Base-by-base conservation (phyloP, 2,329 filamentous ascomycete species). In the Talaromyces sp. region DNA sequence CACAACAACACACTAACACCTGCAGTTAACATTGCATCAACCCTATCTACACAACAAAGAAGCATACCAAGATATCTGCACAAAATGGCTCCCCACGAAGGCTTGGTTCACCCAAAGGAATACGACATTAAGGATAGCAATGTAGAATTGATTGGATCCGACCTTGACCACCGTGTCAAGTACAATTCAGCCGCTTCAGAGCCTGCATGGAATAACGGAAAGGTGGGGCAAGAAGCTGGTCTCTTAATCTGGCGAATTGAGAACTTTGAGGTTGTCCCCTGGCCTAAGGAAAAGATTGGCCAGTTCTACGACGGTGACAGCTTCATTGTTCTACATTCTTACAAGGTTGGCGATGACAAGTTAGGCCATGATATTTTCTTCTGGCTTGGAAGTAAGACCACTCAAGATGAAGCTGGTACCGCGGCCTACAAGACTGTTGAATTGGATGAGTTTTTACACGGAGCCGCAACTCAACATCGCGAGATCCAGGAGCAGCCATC, bases 341-440 rank as follows among this genome's bases (percentile, higher is more conserved):
- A 81, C 68, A 80, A 81, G 61, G 65, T 83, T 29, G 78, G 78
- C 37, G 71, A 75, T 37, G 61, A 80, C 53, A 78, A 75, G 60
- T 73, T 87, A 4, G 75, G 72, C 37, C 85, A 88, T 61, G 85
- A 88, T 45, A 80, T 88, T 63, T 88, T 86, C 76, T 88, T 88
- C 74, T 89, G 85, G 86, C 78, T 88, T 1, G 86, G 86, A 4
- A 76, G 70, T 47, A 81, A 86, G 64, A 88, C 85, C 0, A 80
- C 82, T 2, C 84, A 87, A 71, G 86, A 88, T 58, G 86, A 89
- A 71, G 85, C 85, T 2, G 86, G 86, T 14, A 84, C 82, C 0
- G 86, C 86, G 0, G 86, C 86, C 2, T 82, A 89, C 73, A 89
- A 88, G 75, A 86, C 86, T 0, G 85, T 87, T 20, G 86, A 88